A percentile compares a stretch with the other conserved stretches of the same genome.
Conservation (phyloP, 768 basidiomycete genomes). For the Leucosporidium creatinivorum region DNA sequence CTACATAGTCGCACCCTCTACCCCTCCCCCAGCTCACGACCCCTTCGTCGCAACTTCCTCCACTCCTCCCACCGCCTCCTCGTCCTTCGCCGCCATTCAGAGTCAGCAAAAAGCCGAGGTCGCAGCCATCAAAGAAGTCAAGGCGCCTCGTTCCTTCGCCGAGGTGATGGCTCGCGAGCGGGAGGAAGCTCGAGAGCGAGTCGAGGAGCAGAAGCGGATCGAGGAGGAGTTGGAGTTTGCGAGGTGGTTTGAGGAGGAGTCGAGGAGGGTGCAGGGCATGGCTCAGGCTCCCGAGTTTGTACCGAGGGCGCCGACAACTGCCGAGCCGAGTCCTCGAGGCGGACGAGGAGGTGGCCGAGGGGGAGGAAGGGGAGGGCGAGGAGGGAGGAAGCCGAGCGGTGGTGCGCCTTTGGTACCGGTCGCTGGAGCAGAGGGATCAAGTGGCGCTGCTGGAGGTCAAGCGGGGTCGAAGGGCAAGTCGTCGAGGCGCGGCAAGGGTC, state of each 20-base stretch:
- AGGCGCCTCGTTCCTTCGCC: constrained; percentile 25
- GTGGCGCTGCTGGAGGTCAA: not conserved
- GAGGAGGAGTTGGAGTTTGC: constrained; percentile 32
- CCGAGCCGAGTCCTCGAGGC: too few relatives aligned
- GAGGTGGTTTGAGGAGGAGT: constrained; percentile 36
- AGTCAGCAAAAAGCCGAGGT: constrained; percentile 24
- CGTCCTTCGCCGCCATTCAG: constrained; percentile 34
- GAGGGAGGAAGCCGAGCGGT: not conserved
- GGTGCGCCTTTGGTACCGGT: not conserved
- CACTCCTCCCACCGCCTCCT: not conserved
- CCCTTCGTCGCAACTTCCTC: constrained; percentile 9
- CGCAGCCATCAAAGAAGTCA: constrained; percentile 26
- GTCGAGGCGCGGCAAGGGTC: not conserved
- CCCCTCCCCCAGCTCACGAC: not conserved
- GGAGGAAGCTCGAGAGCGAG: constrained; percentile 3
- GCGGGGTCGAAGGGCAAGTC: too few relatives aligned
- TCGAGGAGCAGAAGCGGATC: constrained; percentile 1
- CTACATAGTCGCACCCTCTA: constrained; percentile 11
- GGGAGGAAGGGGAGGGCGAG: not conserved
- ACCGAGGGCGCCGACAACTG: too few relatives aligned
- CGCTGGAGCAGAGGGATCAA: not conserved
- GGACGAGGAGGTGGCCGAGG: too few relatives aligned
- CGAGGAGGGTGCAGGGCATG: constrained; percentile 15
- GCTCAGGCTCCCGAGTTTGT: too few relatives aligned
- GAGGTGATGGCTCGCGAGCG: constrained; percentile 36